Conservation (phyloP, 2,329 filamentous ascomycete species). For the Colletotrichum euphorbiae region DNA sequence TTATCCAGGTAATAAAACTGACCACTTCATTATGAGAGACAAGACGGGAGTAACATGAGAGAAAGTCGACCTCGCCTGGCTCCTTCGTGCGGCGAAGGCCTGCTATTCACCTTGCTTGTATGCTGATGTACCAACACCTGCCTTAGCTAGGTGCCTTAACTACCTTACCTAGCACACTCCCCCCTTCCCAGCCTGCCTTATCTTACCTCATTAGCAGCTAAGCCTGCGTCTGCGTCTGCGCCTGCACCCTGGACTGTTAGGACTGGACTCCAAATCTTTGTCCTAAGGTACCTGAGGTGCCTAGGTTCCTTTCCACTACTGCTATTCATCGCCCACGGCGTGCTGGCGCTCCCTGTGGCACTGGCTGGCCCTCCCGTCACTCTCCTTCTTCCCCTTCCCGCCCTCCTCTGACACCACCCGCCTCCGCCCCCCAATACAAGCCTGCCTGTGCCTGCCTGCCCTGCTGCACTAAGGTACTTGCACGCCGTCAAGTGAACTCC, state of each 20-base stretch:
- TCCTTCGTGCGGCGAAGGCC: too few relatives aligned
- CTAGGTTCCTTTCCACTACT: background rate
- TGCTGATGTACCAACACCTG: too few relatives aligned
- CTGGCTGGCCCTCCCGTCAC: slow-evolving; percentile 11
- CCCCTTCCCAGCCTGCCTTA: slow-evolving; percentile 3
- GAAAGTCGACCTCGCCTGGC: background rate
- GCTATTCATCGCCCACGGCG: background rate
- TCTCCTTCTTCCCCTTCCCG: slow-evolving; percentile 26
- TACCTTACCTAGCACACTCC: too few relatives aligned
- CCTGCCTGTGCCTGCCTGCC: slow-evolving; percentile 27
- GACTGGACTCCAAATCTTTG: slow-evolving; percentile 31
- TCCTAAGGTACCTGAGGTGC: too few relatives aligned
- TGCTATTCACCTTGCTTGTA: too few relatives aligned
- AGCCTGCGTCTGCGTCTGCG: slow-evolving; percentile 25
- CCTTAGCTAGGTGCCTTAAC: too few relatives aligned
- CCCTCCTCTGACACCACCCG: slow-evolving; percentile 33
- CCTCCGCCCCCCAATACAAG: slow-evolving; percentile 39
- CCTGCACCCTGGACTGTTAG: slow-evolving; percentile 31
- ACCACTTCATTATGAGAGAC: background rate
- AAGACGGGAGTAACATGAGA: background rate
- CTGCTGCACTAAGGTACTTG: slow-evolving; percentile 28
- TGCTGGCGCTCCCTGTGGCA: background rate
- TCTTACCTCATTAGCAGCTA: slow-evolving; percentile 23
- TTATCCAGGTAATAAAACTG: background rate
- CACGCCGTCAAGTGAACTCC: slow-evolving; percentile 41